Conservation (phyloP, 2,329 filamentous ascomycete species). For the Purpureocillium takamizusanense region DNA sequence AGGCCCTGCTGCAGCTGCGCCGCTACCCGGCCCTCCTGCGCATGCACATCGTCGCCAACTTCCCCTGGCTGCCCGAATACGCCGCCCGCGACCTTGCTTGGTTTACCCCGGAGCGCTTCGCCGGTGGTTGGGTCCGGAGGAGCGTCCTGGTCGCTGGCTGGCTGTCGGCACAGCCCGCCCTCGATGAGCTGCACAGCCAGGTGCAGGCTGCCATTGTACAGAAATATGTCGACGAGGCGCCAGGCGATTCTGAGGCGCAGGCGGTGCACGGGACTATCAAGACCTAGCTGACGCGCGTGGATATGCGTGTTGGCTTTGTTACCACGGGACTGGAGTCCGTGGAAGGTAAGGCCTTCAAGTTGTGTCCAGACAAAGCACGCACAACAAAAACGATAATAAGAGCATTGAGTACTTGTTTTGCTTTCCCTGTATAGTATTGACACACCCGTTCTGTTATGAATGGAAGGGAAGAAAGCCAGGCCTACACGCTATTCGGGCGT, state of each 20-base stretch:
- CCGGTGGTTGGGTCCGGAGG: slow-evolving; percentile 7
- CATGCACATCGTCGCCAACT: slow-evolving; percentile 12
- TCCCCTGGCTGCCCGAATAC: slow-evolving; percentile 11
- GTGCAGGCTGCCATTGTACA: slow-evolving; percentile 9
- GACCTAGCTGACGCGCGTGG: no score
- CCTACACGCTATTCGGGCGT: no score
- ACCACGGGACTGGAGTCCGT: no score
- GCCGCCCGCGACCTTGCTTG: slow-evolving; percentile 3
- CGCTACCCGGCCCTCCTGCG: slow-evolving; percentile 12
- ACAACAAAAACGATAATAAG: no score
- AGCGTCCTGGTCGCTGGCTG: slow-evolving; percentile 13
- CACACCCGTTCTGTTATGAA: no score
- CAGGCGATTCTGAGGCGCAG: neutral
- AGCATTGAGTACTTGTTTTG: no score
- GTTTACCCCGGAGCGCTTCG: slow-evolving; percentile 6
- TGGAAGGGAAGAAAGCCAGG: no score
- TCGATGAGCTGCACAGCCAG: slow-evolving; percentile 10
- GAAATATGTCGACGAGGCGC: neutral
- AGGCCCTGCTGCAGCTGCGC: slow-evolving; percentile 10
- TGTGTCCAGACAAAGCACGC: no score
- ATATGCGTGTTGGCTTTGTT: no score
- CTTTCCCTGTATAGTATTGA: no score
- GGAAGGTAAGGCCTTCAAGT: no score
- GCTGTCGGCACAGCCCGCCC: slow-evolving; percentile 12
- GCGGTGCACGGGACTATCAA: neutral